A percentile compares a stretch with the other conserved stretches of the same genome.
phyloP scores from a whole-genome alignment of 192 early-diverging fungal genomes.

The Coemansia sp. region DNA sequence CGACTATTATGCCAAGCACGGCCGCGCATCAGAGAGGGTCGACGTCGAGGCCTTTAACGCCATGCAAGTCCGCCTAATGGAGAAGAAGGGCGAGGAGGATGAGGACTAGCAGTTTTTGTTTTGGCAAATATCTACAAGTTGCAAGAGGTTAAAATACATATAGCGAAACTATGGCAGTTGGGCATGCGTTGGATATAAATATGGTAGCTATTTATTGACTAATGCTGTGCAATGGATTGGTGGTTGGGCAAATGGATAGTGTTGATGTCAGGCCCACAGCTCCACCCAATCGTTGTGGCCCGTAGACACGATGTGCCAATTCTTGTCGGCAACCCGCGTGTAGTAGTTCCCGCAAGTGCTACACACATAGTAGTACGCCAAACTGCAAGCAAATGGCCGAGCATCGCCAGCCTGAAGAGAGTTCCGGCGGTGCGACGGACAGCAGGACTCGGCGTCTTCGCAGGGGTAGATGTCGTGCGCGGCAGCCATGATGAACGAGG shows the following conservation, averaged over 20 bases:
- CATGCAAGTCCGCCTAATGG: background rate
- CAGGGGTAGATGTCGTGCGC: background rate
- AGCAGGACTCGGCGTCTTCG: background rate
- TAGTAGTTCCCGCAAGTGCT: constrained; percentile 37
- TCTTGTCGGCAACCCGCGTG: constrained; percentile 36
- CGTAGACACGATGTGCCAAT: constrained; percentile 34
- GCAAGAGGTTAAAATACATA: background rate
- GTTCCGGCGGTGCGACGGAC: background rate
- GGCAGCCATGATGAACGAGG: background rate
- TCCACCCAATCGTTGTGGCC: constrained; percentile 44
- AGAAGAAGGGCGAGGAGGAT: background rate
- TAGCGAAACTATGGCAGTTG: too few species aligned
- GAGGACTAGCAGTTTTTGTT: background rate
- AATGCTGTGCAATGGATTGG: too few species aligned
- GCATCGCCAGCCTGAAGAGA: background rate
- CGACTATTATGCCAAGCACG: constrained; percentile 49
- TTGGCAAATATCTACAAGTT: too few species aligned
- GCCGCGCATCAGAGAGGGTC: constrained; percentile 36
- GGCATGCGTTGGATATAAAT: too few species aligned
- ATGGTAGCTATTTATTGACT: too few species aligned
- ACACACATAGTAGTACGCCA: constrained; percentile 46
- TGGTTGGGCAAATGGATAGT: background rate
- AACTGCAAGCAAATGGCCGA: constrained; percentile 15
- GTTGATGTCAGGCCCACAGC: constrained; percentile 9
- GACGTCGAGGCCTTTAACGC: constrained; percentile 3